Evolutionary conservation across 805 yeast species (phyloP).

Genomic region (Nakazawaea peltata): DNA sequence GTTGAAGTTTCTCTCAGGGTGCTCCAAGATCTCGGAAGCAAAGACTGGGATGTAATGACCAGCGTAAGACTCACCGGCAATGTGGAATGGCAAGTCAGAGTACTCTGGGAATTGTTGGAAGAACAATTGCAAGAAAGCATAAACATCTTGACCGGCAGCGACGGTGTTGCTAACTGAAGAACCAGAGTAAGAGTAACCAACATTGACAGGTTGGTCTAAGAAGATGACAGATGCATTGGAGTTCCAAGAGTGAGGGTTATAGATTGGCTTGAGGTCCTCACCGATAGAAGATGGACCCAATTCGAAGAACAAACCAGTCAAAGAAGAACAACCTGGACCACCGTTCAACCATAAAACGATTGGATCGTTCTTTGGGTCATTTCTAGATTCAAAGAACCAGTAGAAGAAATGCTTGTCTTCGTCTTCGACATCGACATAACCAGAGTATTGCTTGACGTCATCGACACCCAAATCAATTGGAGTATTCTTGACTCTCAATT

Average conservation of each 20-base stretch:
- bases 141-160: slow-evolving; percentile 84
- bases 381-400: slow-evolving; percentile 91
- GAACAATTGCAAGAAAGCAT: slow-evolving; percentile 74
- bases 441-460: slow-evolving; percentile 62
- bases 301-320: slow-evolving; percentile 86
- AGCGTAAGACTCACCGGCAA: slow-evolving; percentile 81
- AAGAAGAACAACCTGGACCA: slow-evolving; percentile 93
- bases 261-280: slow-evolving; percentile 54
- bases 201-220: slow-evolving; percentile 91
- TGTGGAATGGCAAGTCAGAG: slow-evolving; percentile 51
- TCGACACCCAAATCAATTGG: slow-evolving; percentile 50
- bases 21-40: slow-evolving; percentile 47
- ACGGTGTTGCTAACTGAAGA: slow-evolving; percentile 55
- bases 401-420: slow-evolving; percentile 82
- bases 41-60: slow-evolving; percentile 77
- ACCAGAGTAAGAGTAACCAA: slow-evolving; percentile 81
- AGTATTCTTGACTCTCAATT: slow-evolving; percentile 37
- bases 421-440: slow-evolving; percentile 61
- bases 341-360: slow-evolving; percentile 86
- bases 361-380: slow-evolving; percentile 82
- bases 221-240: slow-evolving; percentile 82
- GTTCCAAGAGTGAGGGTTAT: slow-evolving; percentile 88
- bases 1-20: slow-evolving; percentile 50
- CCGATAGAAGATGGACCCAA: slow-evolving; percentile 81
- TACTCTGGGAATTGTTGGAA: slow-evolving; percentile 78